A percentile compares a stretch with the other conserved stretches of the same genome.
Conservation (phyloP, 768 basidiomycete genomes). For the Agrocybe chaxingu region DNA sequence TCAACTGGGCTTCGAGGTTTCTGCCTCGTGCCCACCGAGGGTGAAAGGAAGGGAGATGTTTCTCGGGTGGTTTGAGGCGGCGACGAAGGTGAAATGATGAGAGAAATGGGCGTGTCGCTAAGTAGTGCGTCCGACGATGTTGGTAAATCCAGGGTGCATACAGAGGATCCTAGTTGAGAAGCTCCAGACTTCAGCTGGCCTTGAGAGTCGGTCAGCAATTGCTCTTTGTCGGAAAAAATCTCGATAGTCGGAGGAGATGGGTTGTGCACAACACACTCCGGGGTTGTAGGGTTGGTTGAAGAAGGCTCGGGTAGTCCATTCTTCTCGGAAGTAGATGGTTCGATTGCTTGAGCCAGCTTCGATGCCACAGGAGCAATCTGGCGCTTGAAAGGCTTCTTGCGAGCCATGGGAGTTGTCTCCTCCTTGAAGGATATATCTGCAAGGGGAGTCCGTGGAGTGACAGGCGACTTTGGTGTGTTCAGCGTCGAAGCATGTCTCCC, state of each 20-base stretch:
- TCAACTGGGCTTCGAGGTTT: constrained; percentile 15
- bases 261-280: background rate
- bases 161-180: constrained; percentile 16
- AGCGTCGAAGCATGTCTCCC: constrained; percentile 14
- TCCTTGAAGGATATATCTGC: constrained; percentile 30
- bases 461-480: constrained; percentile 15
- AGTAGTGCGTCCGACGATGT: constrained; percentile 18
- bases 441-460: constrained; percentile 34
- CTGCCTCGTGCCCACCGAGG: constrained; percentile 24
- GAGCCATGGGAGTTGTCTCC: constrained; percentile 32
- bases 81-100: constrained; percentile 22
- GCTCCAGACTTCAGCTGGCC: background rate
- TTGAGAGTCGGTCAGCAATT: background rate
- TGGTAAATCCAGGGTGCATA: constrained; percentile 23
- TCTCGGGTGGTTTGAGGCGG: constrained; percentile 8
- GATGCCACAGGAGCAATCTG: constrained; percentile 15
- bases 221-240: constrained; percentile 6
- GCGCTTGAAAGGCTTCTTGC: constrained; percentile 27
- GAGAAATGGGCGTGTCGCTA: constrained; percentile 21
- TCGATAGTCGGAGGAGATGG: constrained; percentile 11
- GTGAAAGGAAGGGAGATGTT: constrained; percentile 7
- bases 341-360: constrained; percentile 14
- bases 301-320: constrained; percentile 10
- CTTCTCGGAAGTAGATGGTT: constrained; percentile 10
- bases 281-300: constrained; percentile 1